Base-by-base conservation (phyloP, 179 eudicot genomes). In the Beta macrorhiza region DNA sequence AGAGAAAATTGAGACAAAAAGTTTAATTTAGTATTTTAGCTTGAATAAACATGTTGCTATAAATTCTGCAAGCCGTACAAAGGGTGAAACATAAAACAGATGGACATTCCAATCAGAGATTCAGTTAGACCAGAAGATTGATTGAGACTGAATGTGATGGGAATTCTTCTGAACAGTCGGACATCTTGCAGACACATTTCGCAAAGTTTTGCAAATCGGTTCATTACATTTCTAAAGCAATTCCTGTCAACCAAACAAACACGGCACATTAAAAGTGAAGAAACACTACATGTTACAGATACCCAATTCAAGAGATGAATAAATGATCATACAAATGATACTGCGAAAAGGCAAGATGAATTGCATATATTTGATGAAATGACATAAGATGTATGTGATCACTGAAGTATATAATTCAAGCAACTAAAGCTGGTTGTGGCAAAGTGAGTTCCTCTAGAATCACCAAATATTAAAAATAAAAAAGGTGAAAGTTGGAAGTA, bases 41-140 rank as follows among this genome's bases (percentile, higher is more conserved):
- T 70, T 70, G 15, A 62, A 76, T 58, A 57, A 56, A 58, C 53
- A 68, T 77, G 81, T 44, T 55, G 78, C 67, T 57, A 71, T 82
- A 79, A 74, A 69, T 17, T 68, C 22, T 75, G 71, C 82, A 71
- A 74, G 59, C 65, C 20, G 62, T 73, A 78, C 73, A 74, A 68
- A 74, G 44, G 64, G 61, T 73, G 72, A 14, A 67, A 82, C 80
- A 81, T 57, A 71, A 77, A 58, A 55, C 68, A 75, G 74, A 67
- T 74, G 84, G 77, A 71, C 79, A 74, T 81, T 81, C 59, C 74
- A 62, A 75, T 75, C 57, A 78, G 72, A 55, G 49, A 62, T 78
- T 75, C 78, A 11, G 68, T 68, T 63, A 25, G 72, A 67, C 79
- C 86, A 78, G 58, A 79, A 79, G 57, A 82, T 79, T 79, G 77